Base-by-base conservation (phyloP, 768 basidiomycete species). In the Boletus barrowsii region DNA sequence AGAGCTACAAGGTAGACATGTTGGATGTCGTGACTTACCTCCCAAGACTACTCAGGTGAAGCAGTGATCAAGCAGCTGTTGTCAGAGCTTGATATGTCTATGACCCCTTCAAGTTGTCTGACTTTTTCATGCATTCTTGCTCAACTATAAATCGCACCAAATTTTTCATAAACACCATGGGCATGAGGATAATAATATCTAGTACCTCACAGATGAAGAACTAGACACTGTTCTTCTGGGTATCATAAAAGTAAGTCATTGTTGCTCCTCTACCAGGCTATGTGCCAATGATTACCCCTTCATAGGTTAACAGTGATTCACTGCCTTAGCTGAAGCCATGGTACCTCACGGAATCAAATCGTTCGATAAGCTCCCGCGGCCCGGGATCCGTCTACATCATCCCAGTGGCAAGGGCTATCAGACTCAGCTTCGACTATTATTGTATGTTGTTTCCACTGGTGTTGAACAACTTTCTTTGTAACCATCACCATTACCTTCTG, bases 281-380 rank as follows among this genome's bases (percentile, higher is more conserved):
- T 77, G 88, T 88, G 51, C 89, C 91, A 22, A 79, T 87, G 63
- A 75, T 83, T 42, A 75, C 82, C 54, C 83, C 83, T 47, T 6
- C 80, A 82, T 54, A 81, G 83, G 67, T 75, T 86, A 51, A 80
- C 82, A 78, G 79, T 81, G 15, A 77, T 78, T 89, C 10, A 95
- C 97, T 53, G 97, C 95, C 5, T 81, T 98, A 42, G 97, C 97
- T 11, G 97, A 98, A 71, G 95, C 97, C 18, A 84, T 96, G 17
- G 95, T 96, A 0, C 97, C 97, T 0, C 98, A 99, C 67, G 96
- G 97, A 79, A 98, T 99, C 71, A 96, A 99, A 70, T 98, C 95
- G 4, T 99, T 99, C 70, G 96, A 99, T 69, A 88, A 88, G 68
- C 88, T 87, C 10, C 76, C 88, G 1, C 89, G 88, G 87, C 77